Evolutionary conservation across 73 alveolate species (phyloP).

Genomic region (Symbiodinium pilosum): DNA sequence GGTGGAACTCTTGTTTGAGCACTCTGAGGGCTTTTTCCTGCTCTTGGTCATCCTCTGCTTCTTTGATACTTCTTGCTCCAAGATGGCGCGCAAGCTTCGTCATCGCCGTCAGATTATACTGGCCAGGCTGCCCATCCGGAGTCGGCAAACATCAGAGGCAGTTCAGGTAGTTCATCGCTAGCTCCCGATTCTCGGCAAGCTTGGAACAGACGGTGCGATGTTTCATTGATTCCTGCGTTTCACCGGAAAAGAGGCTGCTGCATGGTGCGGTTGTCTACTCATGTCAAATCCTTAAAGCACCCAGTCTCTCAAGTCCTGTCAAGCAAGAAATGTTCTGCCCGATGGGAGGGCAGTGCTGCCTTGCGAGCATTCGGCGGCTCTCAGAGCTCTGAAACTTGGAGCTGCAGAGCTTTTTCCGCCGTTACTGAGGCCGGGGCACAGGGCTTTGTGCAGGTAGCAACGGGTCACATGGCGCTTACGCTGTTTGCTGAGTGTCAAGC

Average conservation of each 20-base stretch:
- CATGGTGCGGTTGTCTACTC: neutral
- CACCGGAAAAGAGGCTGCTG: neutral
- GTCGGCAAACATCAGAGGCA: neutral
- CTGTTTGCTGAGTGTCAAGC: too few relatives aligned
- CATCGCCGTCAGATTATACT: slow-evolving; percentile 6
- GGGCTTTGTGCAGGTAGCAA: too few relatives aligned
- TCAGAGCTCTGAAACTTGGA: neutral
- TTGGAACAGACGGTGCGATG: too few relatives aligned
- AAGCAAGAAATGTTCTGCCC: neutral
- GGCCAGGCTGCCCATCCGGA: slow-evolving; percentile 11
- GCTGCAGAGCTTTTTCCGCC: neutral
- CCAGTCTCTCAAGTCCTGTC: neutral
- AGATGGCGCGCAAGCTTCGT: slow-evolving; percentile 13
- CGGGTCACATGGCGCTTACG: too few relatives aligned
- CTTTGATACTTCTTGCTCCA: slow-evolving; percentile 61
- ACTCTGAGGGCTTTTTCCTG: slow-evolving; percentile 55
- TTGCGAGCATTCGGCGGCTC: neutral
- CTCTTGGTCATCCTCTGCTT: slow-evolving; percentile 18
- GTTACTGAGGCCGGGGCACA: too few relatives aligned
- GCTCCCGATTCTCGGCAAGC: too few relatives aligned
- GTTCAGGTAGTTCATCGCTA: too few relatives aligned
- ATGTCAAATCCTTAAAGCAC: neutral
- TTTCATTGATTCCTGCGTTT: neutral
- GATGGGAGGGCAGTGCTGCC: neutral
- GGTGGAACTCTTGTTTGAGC: slow-evolving; percentile 58